phyloP scores from a whole-genome alignment of 805 yeast species.

The Candida koratica region DNA sequence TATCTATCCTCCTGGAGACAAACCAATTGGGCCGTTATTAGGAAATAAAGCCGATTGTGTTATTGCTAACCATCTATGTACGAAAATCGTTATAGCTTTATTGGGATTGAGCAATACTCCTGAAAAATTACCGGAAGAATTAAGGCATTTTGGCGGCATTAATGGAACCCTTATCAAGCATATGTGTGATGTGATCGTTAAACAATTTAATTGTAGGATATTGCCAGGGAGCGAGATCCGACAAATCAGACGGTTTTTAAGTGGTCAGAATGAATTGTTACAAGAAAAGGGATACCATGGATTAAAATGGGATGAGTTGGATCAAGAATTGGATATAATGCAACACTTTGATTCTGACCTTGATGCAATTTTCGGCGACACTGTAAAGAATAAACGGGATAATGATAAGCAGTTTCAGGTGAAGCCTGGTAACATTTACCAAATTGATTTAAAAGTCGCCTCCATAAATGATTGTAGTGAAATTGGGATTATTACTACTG shows the following conservation, averaged over 20 bases:
- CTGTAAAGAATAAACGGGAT: constrained; percentile 17
- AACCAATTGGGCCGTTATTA: constrained; percentile 73
- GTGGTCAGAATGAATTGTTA: constrained; percentile 91
- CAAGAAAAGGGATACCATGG: constrained; percentile 93
- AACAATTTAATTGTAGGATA: constrained; percentile 73
- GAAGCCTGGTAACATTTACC: constrained; percentile 79
- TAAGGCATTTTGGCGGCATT: constrained; percentile 39
- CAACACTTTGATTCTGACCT: constrained; percentile 20
- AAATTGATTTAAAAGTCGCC: constrained; percentile 78
- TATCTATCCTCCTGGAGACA: constrained; percentile 63
- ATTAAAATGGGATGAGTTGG: constrained; percentile 80
- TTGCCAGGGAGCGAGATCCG: constrained; percentile 93
- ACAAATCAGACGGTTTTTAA: constrained; percentile 86
- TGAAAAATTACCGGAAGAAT: constrained; percentile 62
- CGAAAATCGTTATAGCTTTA: constrained; percentile 76
- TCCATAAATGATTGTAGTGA: constrained; percentile 52
- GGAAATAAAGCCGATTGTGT: constrained; percentile 87
- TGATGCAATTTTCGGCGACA: constrained; percentile 9
- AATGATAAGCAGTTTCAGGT: constrained; percentile 63
- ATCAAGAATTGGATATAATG: constrained; percentile 63
- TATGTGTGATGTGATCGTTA: constrained; percentile 85
- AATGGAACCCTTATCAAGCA: constrained; percentile 68
- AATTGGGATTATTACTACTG: constrained; percentile 66
- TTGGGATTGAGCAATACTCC: constrained; percentile 72
- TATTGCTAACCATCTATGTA: constrained; percentile 85